phyloP scores from a whole-genome alignment of 75 land plant species.

The Chamaecyparis obtusa region DNA sequence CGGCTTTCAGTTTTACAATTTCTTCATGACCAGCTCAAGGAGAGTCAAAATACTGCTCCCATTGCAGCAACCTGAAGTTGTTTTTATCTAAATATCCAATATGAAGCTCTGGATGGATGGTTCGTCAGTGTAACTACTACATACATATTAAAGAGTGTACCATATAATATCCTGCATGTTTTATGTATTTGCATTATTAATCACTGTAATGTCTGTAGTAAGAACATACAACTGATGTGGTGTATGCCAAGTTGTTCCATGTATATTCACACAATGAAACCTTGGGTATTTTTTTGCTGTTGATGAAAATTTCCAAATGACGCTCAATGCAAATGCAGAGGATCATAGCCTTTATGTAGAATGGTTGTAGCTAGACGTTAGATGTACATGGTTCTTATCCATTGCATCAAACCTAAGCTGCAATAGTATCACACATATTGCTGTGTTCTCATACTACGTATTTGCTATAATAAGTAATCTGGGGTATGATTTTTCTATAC shows the following conservation, averaged over 20 bases:
- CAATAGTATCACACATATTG: background rate
- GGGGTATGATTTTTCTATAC: background rate
- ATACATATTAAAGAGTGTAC: background rate
- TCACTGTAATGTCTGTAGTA: constrained; percentile 1
- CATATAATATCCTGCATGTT: background rate
- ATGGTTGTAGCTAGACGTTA: background rate
- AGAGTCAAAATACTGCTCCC: constrained; percentile 17
- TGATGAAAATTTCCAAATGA: background rate
- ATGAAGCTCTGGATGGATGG: background rate
- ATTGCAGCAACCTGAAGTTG: constrained; percentile 4
- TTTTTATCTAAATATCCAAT: constrained; percentile 18
- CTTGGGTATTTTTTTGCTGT: background rate
- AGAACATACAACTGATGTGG: background rate
- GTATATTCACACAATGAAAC: background rate
- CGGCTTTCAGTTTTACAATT: constrained; percentile 47
- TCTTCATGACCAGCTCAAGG: constrained; percentile 40
- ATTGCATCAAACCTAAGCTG: background rate
- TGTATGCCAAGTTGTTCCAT: background rate
- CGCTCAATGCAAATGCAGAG: background rate
- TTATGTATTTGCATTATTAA: background rate
- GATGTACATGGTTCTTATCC: background rate
- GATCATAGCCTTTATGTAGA: background rate
- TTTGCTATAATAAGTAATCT: background rate
- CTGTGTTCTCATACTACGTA: background rate
- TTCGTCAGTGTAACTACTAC: background rate